Evolutionary conservation across 192 early-diverging fungal genomes (phyloP).

Genomic region (Umbelopsis ramanniana): DNA sequence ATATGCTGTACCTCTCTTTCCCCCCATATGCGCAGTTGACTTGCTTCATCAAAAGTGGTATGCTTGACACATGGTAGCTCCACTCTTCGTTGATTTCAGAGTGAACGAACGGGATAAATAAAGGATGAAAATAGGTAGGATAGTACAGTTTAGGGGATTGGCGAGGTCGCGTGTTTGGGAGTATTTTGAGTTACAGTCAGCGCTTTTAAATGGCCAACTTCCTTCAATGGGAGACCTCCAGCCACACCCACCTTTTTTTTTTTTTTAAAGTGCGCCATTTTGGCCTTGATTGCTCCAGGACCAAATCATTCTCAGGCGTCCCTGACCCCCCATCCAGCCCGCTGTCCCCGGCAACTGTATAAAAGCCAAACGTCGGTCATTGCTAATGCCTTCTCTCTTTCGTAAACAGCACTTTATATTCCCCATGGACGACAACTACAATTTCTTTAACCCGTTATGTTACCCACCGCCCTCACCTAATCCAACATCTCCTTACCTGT

Average conservation of each 20-base stretch:
- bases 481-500: neutral
- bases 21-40: slow-evolving; percentile 7
- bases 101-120: neutral
- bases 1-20: neutral
- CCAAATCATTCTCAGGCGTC: slow-evolving; percentile 18
- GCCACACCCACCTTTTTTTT: slow-evolving; percentile 10
- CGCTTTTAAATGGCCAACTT: neutral
- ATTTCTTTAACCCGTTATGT: neutral
- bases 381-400: slow-evolving; percentile 2
- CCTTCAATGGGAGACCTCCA: neutral
- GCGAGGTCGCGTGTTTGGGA: neutral
- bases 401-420: neutral
- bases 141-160: neutral
- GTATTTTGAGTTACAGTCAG: slow-evolving; percentile 7
- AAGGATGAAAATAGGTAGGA: neutral
- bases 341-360: neutral
- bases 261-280: neutral
- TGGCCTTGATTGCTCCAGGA: neutral
- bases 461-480: neutral
- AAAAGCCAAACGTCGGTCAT: slow-evolving; percentile 7
- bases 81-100: neutral
- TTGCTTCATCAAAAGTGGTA: neutral
- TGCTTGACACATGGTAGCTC: neutral
- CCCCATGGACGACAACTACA: neutral
- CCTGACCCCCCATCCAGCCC: neutral